phyloP scores from a whole-genome alignment of 768 basidiomycete genomes.

The Lactarius evosmus region DNA sequence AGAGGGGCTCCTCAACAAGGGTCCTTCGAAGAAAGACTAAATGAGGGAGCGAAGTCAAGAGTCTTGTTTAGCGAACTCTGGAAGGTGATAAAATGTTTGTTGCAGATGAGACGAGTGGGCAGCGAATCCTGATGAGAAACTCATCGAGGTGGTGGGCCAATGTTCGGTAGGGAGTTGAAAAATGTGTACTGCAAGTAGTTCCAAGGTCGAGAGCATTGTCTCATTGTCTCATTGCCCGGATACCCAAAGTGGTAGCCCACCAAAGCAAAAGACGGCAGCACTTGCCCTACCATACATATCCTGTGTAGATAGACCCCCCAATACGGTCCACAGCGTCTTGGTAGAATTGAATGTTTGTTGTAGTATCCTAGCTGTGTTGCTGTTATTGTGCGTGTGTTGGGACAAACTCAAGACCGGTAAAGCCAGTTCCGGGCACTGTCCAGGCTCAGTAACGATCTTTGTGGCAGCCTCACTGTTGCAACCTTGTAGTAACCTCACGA shows the following conservation, averaged over 20 bases:
- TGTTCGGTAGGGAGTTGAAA: neutral
- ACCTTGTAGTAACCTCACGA: constrained; percentile 3
- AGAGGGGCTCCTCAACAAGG: neutral
- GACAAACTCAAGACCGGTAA: neutral
- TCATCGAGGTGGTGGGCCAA: neutral
- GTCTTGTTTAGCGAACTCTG: too few species aligned
- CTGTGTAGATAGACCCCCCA: too few species aligned
- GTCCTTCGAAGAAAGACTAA: neutral
- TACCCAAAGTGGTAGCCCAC: too few species aligned
- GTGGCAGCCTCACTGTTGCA: neutral
- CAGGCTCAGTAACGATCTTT: neutral
- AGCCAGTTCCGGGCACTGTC: too few species aligned
- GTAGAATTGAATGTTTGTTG: neutral
- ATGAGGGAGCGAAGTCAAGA: neutral
- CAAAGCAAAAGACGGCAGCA: neutral
- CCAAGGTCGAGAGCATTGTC: neutral
- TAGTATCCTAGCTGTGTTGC: neutral
- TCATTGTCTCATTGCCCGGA: too few species aligned
- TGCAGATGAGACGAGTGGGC: neutral
- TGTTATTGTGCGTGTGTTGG: neutral
- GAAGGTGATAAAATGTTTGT: too few species aligned
- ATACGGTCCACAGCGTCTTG: neutral
- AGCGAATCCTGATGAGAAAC: neutral
- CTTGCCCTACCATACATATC: too few species aligned
- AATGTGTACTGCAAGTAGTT: neutral